A percentile compares a stretch with the other conserved stretches of the same genome.
phyloP scores from a whole-genome alignment of 768 basidiomycete genomes.

The Tylopilus intermedius region DNA sequence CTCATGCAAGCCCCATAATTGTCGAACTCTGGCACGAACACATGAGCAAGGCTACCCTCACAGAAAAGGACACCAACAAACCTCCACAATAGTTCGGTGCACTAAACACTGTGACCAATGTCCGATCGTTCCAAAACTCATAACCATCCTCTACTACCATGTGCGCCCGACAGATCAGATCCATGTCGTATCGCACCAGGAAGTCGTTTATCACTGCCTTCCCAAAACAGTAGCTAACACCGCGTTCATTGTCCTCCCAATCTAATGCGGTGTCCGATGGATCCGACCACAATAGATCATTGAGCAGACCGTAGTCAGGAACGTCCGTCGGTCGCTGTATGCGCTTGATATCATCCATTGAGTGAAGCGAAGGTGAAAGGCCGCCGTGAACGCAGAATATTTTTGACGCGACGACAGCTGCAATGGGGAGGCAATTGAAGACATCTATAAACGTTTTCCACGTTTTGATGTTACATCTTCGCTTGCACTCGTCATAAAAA shows the following conservation, averaged over 20 bases:
- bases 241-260: constrained; percentile 99
- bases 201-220: constrained; percentile 97
- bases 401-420: constrained; percentile 97
- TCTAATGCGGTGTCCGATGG: constrained; percentile 96
- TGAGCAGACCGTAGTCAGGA: constrained; percentile 94
- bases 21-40: constrained; percentile 66
- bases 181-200: constrained; percentile 93
- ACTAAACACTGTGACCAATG: constrained; percentile 96
- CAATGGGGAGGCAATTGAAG: constrained; percentile 98
- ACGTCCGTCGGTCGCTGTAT: constrained; percentile 98
- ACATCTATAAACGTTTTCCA: constrained; percentile 99
- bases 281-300: constrained; percentile 97
- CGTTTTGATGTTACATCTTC: constrained; percentile 98
- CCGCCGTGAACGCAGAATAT: constrained; percentile 99
- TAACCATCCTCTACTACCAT: constrained; percentile 99
- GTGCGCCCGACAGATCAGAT: constrained; percentile 97
- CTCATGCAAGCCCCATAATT: constrained; percentile 96
- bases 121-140: constrained; percentile 99
- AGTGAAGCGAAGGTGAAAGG: constrained; percentile 83
- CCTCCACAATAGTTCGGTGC: constrained; percentile 97
- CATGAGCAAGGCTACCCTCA: constrained; percentile 13
- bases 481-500: constrained; percentile 99
- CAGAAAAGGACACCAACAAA: constrained; percentile 39
- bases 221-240: constrained; percentile 98
- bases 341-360: constrained; percentile 98